Base-by-base conservation (phyloP, 805 yeast species). In the Candida insectorum region DNA sequence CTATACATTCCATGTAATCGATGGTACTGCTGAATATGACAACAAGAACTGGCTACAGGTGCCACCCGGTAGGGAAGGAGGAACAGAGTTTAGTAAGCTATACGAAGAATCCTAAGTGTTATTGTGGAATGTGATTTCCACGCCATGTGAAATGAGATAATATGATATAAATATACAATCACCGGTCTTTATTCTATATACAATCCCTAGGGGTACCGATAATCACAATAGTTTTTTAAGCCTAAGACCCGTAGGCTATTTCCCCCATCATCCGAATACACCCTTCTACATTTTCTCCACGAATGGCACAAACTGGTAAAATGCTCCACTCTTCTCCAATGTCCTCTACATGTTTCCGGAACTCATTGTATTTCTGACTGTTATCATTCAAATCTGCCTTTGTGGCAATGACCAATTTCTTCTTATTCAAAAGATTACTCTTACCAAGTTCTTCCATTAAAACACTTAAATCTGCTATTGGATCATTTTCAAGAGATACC, bases 271-370 rank as follows among this genome's bases (percentile, higher is more conserved):
- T 65, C 18, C 67, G 56, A 15, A 88, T 72, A 39, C 89, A 75
- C 17, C 64, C 65, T 33, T 86, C 89, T 9, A 87, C 69, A 47
- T 87, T 88, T 47, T 84, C 86, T 15, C 71, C 74, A 24, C 72
- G 71, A 45, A 72, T 60, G 0, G 97, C 96, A 60, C 96, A 85
- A 26, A 89, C 81, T 0, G 97, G 97, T 2, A 88, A 72, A 13
- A 78, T 69, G 37, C 77, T 75, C 95, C 95, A 87, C 0, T 54
- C 54, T n/a, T 35, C 31, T 6, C 23, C 43, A 9, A 10, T 26
- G 2, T 26, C 23, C 5, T 56, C 55, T n/a, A 76, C 74, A 46
- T 58, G 74, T 0, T 54, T 52, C 28, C 62, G 63, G 33, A 93
- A 61, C 6, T 34, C 38, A 2, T 28, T 27, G 45, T 63, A 91